A percentile compares a stretch with the other conserved stretches of the same genome.
phyloP scores from a whole-genome alignment of 345 rosid genomes.

The Eucalyptus cloeziana region DNA sequence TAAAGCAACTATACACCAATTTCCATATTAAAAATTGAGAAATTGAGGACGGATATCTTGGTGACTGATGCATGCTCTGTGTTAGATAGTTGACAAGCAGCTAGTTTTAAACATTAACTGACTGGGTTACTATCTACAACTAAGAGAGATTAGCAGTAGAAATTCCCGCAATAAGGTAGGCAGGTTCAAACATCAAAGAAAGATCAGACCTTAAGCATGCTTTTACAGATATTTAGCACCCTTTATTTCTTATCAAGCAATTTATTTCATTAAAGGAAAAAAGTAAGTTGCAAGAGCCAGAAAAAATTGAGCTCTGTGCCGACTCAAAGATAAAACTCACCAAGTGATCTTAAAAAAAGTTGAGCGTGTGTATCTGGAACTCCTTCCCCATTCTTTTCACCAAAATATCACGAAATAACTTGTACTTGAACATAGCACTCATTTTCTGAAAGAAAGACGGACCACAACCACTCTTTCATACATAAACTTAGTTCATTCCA shows the following conservation, averaged over 20 bases:
- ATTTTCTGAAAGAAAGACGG: neutral
- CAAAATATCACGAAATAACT: neutral
- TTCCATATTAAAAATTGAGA: neutral
- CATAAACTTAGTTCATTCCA: neutral
- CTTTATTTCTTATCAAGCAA: neutral
- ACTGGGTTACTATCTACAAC: neutral
- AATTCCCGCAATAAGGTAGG: neutral
- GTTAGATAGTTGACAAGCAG: neutral
- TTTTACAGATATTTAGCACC: neutral
- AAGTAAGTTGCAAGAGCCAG: neutral
- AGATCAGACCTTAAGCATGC: neutral
- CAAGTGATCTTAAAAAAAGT: neutral
- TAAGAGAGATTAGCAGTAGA: neutral
- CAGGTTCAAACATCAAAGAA: neutral
- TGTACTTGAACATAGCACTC: neutral
- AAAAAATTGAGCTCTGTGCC: neutral
- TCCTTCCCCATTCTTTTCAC: neutral
- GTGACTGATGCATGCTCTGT: neutral
- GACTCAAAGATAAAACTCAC: neutral
- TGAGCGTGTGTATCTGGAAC: neutral
- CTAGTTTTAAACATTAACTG: neutral
- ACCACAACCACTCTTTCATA: neutral
- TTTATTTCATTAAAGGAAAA: neutral
- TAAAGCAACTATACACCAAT: neutral
- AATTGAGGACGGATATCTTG: neutral